Conservation (phyloP, 2,329 filamentous ascomycete species). For the Exophiala lecanii-corni region DNA sequence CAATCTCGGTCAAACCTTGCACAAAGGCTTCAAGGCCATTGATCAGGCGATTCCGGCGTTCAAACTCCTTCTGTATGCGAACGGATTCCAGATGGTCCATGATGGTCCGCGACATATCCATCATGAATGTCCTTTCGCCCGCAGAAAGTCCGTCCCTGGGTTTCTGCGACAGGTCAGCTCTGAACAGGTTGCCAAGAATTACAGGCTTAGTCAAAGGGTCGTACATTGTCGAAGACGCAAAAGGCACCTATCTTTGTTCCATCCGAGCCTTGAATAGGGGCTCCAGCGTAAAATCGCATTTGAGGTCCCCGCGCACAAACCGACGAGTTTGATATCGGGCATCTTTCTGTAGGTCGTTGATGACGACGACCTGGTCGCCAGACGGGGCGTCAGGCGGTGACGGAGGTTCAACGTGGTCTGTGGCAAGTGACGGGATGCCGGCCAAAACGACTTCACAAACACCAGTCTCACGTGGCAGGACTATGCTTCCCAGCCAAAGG, state of each 20-base stretch:
- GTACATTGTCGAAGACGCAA: slow-evolving; percentile 28
- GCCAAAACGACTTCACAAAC: slow-evolving; percentile 24
- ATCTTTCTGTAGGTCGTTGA: slow-evolving; percentile 37
- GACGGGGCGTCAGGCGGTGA: no score
- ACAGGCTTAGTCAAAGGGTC: slow-evolving; percentile 58
- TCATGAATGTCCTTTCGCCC: slow-evolving; percentile 49
- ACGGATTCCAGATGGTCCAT: slow-evolving; percentile 59
- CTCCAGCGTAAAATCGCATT: slow-evolving; percentile 51
- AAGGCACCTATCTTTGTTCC: slow-evolving; percentile 56
- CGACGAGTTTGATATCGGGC: slow-evolving; percentile 27
- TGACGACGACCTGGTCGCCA: slow-evolving; percentile 16
- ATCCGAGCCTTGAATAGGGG: slow-evolving; percentile 55
- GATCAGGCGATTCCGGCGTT: slow-evolving; percentile 50
- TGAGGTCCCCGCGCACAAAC: slow-evolving; percentile 32
- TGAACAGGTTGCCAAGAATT: slow-evolving; percentile 53
- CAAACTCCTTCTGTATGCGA: slow-evolving; percentile 48
- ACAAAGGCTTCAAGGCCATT: slow-evolving; percentile 51
- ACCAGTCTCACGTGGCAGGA: slow-evolving; percentile 27
- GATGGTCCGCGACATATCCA: slow-evolving; percentile 51
- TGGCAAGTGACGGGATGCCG: no score
- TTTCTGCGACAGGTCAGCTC: slow-evolving; percentile 44
- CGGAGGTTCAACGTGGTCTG: no score
- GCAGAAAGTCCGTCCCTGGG: slow-evolving; percentile 47
- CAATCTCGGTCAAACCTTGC: slow-evolving; percentile 28
- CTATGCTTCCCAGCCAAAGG: slow-evolving; percentile 28